Percentiles rank a stretch among this genome's conserved stretches.
Conservation (phyloP, 1,139 yeast species). For the Pichia sp. region DNA sequence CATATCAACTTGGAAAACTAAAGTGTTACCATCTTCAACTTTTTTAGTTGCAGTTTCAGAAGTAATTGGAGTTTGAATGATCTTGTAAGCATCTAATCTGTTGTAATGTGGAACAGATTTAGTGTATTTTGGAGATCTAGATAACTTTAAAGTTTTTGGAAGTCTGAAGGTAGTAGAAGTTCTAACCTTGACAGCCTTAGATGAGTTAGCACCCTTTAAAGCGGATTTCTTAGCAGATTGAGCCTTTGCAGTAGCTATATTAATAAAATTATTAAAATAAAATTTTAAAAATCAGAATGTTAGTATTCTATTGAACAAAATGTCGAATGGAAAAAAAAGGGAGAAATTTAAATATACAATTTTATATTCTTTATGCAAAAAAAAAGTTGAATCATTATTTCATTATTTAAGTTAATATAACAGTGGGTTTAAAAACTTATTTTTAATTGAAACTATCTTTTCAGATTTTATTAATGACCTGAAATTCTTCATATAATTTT, state of each 20-base stretch:
- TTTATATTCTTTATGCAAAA: too few species aligned
- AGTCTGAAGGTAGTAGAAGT: conserved; percentile 92
- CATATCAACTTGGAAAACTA: conserved; percentile 96
- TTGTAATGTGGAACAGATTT: conserved; percentile 96
- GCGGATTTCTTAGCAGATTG: conserved; percentile 98
- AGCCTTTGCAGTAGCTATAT: conserved; percentile 50
- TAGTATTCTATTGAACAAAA: neutral
- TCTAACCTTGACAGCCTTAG: conserved; percentile 90
- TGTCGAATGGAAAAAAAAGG: too few species aligned
- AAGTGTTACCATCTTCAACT: conserved; percentile 99
- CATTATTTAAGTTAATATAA: too few species aligned
- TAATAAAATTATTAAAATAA: neutral
- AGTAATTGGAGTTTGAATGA: conserved; percentile 92
- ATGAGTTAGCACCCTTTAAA: conserved; percentile 92
- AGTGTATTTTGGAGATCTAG: conserved; percentile 93
- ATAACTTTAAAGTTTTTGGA: conserved; percentile 94
- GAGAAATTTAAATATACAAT: too few species aligned
- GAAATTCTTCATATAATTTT: too few species aligned
- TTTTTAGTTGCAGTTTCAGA: conserved; percentile 99
- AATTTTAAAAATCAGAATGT: neutral
- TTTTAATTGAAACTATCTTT: too few species aligned
- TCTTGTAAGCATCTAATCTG: conserved; percentile 95
- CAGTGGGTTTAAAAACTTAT: too few species aligned
- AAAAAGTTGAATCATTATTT: too few species aligned
- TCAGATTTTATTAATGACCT: too few species aligned